Evolutionary conservation across 345 rosid species (phyloP).

Genomic region (Ceriops zippeliana): DNA sequence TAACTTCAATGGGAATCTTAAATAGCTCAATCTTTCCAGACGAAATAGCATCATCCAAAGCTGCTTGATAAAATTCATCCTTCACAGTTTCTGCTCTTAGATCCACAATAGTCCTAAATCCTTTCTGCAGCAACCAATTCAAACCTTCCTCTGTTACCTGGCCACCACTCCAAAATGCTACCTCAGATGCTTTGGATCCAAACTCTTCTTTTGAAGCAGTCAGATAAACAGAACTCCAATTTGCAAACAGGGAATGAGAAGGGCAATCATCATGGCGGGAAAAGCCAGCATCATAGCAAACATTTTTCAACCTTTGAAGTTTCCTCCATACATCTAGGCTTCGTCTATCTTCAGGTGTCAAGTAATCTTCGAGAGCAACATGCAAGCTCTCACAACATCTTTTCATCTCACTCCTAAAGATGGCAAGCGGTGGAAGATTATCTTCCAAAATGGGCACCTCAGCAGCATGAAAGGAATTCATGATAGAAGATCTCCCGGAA

Average conservation of each 20-base stretch:
- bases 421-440: constrained; percentile 82
- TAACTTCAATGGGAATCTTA: constrained; percentile 74
- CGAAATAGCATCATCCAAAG: constrained; percentile 55
- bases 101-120: constrained; percentile 83
- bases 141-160: constrained; percentile 87
- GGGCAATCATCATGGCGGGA: constrained; percentile 68
- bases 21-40: constrained; percentile 59
- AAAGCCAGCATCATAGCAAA: constrained; percentile 85
- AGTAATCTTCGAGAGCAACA: constrained; percentile 77
- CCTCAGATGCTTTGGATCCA: constrained; percentile 45
- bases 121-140: constrained; percentile 71
- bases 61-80: constrained; percentile 72
- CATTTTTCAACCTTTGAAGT: constrained; percentile 85
- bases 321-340: constrained; percentile 80
- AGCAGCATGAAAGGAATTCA: constrained; percentile 40
- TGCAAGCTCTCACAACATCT: constrained; percentile 94
- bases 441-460: constrained; percentile 60
- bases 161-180: constrained; percentile 92
- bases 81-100: constrained; percentile 73
- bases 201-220: constrained; percentile 52
- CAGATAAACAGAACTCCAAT: constrained; percentile 73
- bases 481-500: constrained; percentile 70
- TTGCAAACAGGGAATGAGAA: constrained; percentile 66
- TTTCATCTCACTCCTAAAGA: constrained; percentile 92
- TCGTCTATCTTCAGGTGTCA: constrained; percentile 67